Conservation (phyloP, 441 rosid species). For the Erodium texanum region DNA sequence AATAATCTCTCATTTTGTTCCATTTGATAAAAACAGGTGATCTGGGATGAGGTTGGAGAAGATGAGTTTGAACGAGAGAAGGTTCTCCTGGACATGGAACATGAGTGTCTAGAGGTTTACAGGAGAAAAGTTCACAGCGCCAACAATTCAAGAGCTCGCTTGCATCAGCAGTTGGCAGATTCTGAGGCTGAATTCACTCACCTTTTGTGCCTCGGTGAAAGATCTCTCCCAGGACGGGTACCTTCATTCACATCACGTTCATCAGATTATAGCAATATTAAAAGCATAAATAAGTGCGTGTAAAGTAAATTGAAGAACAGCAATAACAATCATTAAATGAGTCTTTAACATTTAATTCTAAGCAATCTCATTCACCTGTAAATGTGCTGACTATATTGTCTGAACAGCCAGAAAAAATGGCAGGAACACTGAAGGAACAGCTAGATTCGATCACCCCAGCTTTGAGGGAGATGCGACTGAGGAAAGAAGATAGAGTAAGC, state of each 20-base stretch:
- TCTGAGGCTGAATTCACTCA: conserved; percentile 96
- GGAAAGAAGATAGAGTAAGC: conserved; percentile 81
- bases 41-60: conserved; percentile 98
- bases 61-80: conserved; percentile 68
- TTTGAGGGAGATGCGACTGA: conserved; percentile 66
- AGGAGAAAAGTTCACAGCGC: conserved; percentile 92
- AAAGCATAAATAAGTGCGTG: too few species aligned
- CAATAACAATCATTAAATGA: neutral
- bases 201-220: conserved; percentile 85
- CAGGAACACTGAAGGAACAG: conserved; percentile 78
- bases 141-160: conserved; percentile 80
- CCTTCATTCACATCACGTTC: neutral
- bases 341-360: neutral
- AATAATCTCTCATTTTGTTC: too few species aligned
- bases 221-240: conserved; percentile 96
- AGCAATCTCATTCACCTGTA: neutral
- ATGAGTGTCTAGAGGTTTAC: conserved; percentile 85
- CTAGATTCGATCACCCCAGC: conserved; percentile 88
- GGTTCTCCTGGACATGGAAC: conserved; percentile 75
- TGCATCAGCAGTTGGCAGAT: conserved; percentile 92
- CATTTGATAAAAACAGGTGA: conserved; percentile 44
- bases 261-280: neutral
- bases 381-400: conserved; percentile 1
- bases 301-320: too few species aligned
- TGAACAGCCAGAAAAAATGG: conserved; percentile 76